Evolutionary conservation across 257 asterid genomes (phyloP).

Genomic region (Asclepias syriaca): DNA sequence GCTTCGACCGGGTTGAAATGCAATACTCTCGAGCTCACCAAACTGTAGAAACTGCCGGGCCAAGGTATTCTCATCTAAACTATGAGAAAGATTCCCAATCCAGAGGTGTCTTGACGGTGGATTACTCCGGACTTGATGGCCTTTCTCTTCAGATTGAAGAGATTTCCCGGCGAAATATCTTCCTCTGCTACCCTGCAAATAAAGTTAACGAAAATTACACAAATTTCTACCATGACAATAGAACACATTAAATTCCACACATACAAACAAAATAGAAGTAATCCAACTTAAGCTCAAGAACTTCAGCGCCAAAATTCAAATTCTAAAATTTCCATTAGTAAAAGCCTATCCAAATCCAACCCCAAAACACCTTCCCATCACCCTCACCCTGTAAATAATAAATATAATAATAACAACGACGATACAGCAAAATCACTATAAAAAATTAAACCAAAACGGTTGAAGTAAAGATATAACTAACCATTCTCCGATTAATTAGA

Average conservation of each 20-base stretch:
- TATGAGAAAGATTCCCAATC: conserved; percentile 78
- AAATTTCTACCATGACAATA: not conserved
- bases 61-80: conserved; percentile 52
- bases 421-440: not conserved
- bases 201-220: conserved; percentile 6
- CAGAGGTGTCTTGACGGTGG: conserved; percentile 95
- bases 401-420: too few relatives aligned
- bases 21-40: conserved; percentile 78
- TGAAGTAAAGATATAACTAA: conserved; percentile 14
- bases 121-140: conserved; percentile 46
- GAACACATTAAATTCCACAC: not conserved
- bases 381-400: not conserved
- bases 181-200: conserved; percentile 60
- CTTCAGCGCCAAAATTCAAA: not conserved
- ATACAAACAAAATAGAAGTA: not conserved
- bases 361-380: not conserved
- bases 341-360: not conserved
- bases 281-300: not conserved
- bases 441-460: not conserved
- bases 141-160: conserved; percentile 58
- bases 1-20: conserved; percentile 92
- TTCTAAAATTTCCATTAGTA: not conserved
- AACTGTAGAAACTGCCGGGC: conserved; percentile 56
- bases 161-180: conserved; percentile 63
- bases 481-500: conserved; percentile 14